Base-by-base conservation (phyloP, 192 early-diverging fungal species). In the Chytriomyces sp. region DNA sequence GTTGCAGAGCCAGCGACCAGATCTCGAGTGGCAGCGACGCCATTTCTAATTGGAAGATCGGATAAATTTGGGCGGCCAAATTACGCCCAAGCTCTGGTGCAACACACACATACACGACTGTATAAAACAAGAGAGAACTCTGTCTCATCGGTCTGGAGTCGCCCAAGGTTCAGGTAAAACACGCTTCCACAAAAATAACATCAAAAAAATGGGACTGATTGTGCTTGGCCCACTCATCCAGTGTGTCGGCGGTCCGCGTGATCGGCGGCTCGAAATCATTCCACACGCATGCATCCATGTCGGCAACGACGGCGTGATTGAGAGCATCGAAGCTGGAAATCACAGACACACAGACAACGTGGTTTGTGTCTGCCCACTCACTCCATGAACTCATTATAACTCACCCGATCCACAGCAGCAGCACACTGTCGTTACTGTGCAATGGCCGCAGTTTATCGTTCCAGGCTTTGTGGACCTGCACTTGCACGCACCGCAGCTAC, bases 391-490 rank as follows among this genome's bases (percentile, higher is more conserved):
- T 16, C 49, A 26, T 35, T 35, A 35, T 35, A 35, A 35, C 35
- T 35, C 35, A 35, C 35, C 35, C 35, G 35, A 35, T 35, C 35
- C 35, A 35, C 35, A 35, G 35, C 35, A 35, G 35, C 35, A 35
- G 35, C 35, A 35, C 35, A 43, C 8, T 50, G 47, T 24, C 47
- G 46, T 53, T 8, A 9, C 23, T 44, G 5, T 71, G n/a, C 20
- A 18, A 44, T 45, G 69, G n/a, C 18, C 13, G 46, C 67, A 68
- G 46, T 47, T 47, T 45, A n/a, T 97, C 69, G 85, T 95, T 72
- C 97, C 95, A 45, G 97, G 97, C 18, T 89, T 97, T 47, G 85
- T 98, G 47, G 97, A 98, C 69, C 96, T 95, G n/a, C 97, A 97
- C 82, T 92, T 92, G 63, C 97, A 98, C 80, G 95, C 95, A 50